A percentile compares a stretch with the other conserved stretches of the same genome.
phyloP scores from a whole-genome alignment of 2,329 filamentous ascomycete species.

The Cladosporium sp. region DNA sequence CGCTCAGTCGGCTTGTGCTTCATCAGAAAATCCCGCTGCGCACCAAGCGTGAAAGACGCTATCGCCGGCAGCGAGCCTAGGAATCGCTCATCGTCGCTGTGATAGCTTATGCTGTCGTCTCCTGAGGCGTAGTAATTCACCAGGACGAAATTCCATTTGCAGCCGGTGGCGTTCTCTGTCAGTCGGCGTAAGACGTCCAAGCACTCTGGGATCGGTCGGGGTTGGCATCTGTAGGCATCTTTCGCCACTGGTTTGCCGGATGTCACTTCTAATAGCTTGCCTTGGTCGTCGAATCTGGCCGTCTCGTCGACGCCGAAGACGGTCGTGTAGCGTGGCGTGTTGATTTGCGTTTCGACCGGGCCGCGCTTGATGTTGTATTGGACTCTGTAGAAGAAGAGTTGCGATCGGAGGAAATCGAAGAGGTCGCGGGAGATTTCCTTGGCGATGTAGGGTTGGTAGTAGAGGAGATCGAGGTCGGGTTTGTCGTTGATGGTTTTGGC shows the following conservation, averaged over 20 bases:
- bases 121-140: slow-evolving; percentile 82
- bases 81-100: slow-evolving; percentile 77
- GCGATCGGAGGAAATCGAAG: slow-evolving; percentile 67
- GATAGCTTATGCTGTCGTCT: slow-evolving; percentile 71
- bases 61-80: slow-evolving; percentile 66
- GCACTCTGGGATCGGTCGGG: slow-evolving; percentile 67
- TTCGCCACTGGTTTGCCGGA: slow-evolving; percentile 36
- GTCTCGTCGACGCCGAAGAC: slow-evolving; percentile 63
- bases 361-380: slow-evolving; percentile 60
- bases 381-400: slow-evolving; percentile 57
- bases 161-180: slow-evolving; percentile 63
- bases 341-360: slow-evolving; percentile 58
- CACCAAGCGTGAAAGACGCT: slow-evolving; percentile 70
- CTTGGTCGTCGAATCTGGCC: slow-evolving; percentile 48
- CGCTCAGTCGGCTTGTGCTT: slow-evolving; percentile 65
- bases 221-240: slow-evolving; percentile 56
- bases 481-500: slow-evolving; percentile 60
- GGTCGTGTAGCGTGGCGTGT: slow-evolving; percentile 57
- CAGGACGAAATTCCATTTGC: slow-evolving; percentile 71
- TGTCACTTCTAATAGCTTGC: slow-evolving; percentile 39
- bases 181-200: slow-evolving; percentile 59
- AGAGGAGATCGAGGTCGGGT: slow-evolving; percentile 67
- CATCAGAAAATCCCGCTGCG: slow-evolving; percentile 70
- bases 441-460: slow-evolving; percentile 70
- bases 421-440: slow-evolving; percentile 52